phyloP scores from a whole-genome alignment of 164 flowering plant genomes.

The Litsea cubeba region DNA sequence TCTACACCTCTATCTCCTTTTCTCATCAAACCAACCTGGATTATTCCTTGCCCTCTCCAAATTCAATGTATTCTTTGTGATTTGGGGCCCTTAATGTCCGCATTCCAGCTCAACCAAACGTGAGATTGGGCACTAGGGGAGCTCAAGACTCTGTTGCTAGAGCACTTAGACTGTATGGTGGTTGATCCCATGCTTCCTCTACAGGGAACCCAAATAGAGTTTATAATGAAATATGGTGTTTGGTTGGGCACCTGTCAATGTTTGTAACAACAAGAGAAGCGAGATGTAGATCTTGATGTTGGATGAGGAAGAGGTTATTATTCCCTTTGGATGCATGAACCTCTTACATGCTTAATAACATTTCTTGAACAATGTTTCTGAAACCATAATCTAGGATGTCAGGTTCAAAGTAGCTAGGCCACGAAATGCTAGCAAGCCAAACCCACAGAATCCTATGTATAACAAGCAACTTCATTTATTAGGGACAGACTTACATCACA shows the following conservation, averaged over 20 bases:
- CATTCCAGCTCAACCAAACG: neutral
- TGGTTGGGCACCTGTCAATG: neutral
- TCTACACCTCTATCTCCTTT: slow-evolving; percentile 9
- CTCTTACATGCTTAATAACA: neutral
- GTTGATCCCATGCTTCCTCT: neutral
- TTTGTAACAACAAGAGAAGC: neutral
- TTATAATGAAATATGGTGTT: neutral
- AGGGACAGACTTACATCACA: no score
- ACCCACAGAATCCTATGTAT: neutral
- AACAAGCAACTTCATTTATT: no score
- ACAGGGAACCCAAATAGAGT: neutral
- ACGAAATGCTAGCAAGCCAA: neutral
- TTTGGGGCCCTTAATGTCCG: neutral
- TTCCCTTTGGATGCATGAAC: slow-evolving; percentile 2
- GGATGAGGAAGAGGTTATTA: neutral
- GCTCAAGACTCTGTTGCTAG: neutral
- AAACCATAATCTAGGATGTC: neutral
- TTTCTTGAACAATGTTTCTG: neutral
- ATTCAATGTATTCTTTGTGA: slow-evolving; percentile 3
- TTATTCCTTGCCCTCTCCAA: slow-evolving; percentile 44
- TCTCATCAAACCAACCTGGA: slow-evolving; percentile 69
- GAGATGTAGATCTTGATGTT: slow-evolving; percentile 3
- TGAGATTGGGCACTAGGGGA: neutral
- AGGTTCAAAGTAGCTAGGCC: neutral
- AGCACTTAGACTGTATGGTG: neutral